Evolutionary conservation across 2,329 filamentous ascomycete species (phyloP), one percentile per base, ranked within the genome.

Genomic region (Myrmaecium sp.): DNA sequence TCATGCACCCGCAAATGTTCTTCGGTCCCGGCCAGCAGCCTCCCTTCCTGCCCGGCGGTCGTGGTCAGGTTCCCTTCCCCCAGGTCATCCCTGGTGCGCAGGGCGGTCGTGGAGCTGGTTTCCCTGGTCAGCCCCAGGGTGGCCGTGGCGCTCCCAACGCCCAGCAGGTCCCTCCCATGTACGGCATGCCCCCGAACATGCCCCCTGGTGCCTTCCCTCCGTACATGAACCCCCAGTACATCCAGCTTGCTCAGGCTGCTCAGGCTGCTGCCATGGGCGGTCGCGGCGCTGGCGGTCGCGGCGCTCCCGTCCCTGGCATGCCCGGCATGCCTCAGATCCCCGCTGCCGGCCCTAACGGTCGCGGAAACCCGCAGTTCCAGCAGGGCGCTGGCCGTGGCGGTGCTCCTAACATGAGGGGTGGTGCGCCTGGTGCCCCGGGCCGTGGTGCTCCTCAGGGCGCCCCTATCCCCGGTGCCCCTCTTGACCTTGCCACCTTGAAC

Each of bases 1-100:
- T 68, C 66, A 86, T 92, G 68, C 80, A 81, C 52, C 74, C 81
- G 31, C 75, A 79, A 37, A 83, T 95, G 61, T 95, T 89, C 68
- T 92, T 92, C 53, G 77, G 75, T 35, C 78, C 81, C 38, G 79
- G 79, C 27, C 73, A 82, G 57, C 71, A 82, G 61, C 73, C 74
- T 36, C 43, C 48, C 37, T 64, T 69, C 54, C 58, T 66, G 36
- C 58, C 57, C 33, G 60, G 51, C 34, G 64, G 62, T 45, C 67
- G 67, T 48, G 67, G 66, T 36, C 66, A 68, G 40, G 62, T 73
- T 54, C 63, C 65, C 24, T 74, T 72, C 59, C 60, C 65, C 46
- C 60, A 61, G 33, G 57, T 46, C 34, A 64, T 70, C 46, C 76
- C 79, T 31, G 69, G 66, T 42, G 74, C 74, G 40, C 81, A 82